Percentiles rank a stretch among this genome's conserved stretches.
Conservation (phyloP, 495 filamentous ascomycete genomes). For the Neurospora sp. region DNA sequence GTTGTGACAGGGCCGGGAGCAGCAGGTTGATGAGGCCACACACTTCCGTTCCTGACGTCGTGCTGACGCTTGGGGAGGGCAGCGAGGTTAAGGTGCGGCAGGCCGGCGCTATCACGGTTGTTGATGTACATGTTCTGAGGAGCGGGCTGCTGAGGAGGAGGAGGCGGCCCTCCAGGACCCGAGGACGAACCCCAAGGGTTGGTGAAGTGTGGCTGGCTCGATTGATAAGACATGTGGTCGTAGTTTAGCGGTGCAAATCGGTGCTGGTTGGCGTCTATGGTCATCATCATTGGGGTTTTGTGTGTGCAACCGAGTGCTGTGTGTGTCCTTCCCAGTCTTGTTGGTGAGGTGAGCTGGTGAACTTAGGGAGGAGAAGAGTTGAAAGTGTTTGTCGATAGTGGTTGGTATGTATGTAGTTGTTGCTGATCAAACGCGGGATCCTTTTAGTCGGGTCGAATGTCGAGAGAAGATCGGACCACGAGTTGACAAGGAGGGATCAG, state of each 20-base stretch:
- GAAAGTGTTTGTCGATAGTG: conserved; percentile 16
- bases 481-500: conserved; percentile 56
- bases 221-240: conserved; percentile 56
- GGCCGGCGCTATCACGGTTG: conserved; percentile 20
- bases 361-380: neutral
- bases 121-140: conserved; percentile 47
- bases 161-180: conserved; percentile 9
- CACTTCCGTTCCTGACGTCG: conserved; percentile 16
- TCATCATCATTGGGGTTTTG: conserved; percentile 60
- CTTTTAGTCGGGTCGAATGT: conserved; percentile 23
- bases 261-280: conserved; percentile 74
- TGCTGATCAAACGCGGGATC: conserved; percentile 45
- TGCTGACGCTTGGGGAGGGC: conserved; percentile 30
- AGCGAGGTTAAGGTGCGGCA: conserved; percentile 35
- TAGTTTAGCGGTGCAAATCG: conserved; percentile 75
- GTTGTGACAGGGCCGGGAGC: conserved; percentile 57
- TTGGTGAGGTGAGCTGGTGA: conserved; percentile 7
- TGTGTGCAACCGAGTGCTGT: conserved; percentile 4
- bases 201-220: conserved; percentile 72
- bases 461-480: conserved; percentile 31
- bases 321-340: conserved; percentile 2
- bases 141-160: conserved; percentile 19
- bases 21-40: conserved; percentile 58
- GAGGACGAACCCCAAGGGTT: conserved; percentile 70
- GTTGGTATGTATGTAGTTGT: conserved; percentile 17